Evolutionary conservation across 1,139 yeast species (phyloP).

Genomic region (Yamadazyma triangularis): DNA sequence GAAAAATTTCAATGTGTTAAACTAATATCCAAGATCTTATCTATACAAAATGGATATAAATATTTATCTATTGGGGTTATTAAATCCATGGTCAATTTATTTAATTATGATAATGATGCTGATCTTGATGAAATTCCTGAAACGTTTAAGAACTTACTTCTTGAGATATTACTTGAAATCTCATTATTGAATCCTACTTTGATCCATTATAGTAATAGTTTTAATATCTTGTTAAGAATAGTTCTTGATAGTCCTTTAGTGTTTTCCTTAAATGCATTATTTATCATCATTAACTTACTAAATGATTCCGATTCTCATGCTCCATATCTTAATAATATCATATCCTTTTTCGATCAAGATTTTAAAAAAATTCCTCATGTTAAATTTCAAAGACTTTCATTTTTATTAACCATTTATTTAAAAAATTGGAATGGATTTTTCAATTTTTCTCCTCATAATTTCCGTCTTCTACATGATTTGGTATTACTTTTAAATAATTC

Average conservation of each 20-base stretch:
- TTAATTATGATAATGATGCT: conserved; percentile 17
- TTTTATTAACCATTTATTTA: conserved; percentile 55
- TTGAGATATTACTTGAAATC: conserved; percentile 72
- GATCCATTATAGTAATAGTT: conserved; percentile 62
- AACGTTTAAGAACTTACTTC: conserved; percentile 7
- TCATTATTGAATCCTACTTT: conserved; percentile 58
- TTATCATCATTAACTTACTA: conserved; percentile 55
- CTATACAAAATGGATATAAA: conserved; percentile 51
- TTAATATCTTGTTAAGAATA: conserved; percentile 53
- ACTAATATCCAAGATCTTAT: conserved; percentile 59
- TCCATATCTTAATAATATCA: conserved; percentile 50
- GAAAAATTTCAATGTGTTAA: conserved; percentile 82
- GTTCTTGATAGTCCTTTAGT: conserved; percentile 62
- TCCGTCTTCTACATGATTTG: conserved; percentile 54
- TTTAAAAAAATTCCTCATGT: conserved; percentile 7
- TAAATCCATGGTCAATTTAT: conserved; percentile 67
- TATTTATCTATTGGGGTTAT: conserved; percentile 62
- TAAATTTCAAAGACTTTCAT: conserved; percentile 58
- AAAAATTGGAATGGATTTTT: conserved; percentile 78
- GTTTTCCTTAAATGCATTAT: conserved; percentile 29
- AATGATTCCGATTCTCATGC: conserved; percentile 57
- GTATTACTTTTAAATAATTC: conserved; percentile 62
- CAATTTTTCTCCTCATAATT: conserved; percentile 56
- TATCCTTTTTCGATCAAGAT: conserved; percentile 51
- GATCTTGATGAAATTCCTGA: conserved; percentile 2